phyloP scores from a whole-genome alignment of 2,329 filamentous ascomycete species.

The Pestalotiopsis sp. region DNA sequence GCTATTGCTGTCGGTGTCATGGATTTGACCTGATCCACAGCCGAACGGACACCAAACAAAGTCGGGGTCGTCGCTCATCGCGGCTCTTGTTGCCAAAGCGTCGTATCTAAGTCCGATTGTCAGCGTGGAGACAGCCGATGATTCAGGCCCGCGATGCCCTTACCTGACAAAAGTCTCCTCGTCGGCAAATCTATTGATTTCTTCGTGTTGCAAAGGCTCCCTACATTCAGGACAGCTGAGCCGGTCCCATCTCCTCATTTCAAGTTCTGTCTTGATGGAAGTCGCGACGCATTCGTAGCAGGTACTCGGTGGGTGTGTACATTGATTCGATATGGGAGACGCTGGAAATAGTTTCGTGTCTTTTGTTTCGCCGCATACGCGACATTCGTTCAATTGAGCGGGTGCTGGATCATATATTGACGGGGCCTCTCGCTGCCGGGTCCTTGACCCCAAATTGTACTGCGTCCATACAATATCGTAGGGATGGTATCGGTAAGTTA shows the following conservation, averaged over 20 bases:
- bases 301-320: slow-evolving; percentile 6
- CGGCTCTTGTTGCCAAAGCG: slow-evolving; percentile 3
- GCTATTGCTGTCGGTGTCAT: slow-evolving; percentile 27
- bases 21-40: slow-evolving; percentile 46
- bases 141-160: neutral
- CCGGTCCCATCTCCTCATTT: slow-evolving; percentile 7
- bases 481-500: too few species aligned
- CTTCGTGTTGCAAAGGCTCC: slow-evolving; percentile 5
- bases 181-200: slow-evolving; percentile 10
- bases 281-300: slow-evolving; percentile 10
- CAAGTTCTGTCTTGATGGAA: slow-evolving; percentile 10
- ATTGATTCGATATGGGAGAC: slow-evolving; percentile 3
- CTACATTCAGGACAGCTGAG: slow-evolving; percentile 10
- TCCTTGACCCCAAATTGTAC: too few species aligned
- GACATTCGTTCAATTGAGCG: neutral
- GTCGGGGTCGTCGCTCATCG: slow-evolving; percentile 21
- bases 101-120: slow-evolving; percentile 2
- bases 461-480: too few species aligned
- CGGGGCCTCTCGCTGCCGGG: too few species aligned
- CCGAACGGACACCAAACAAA: slow-evolving; percentile 43
- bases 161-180: slow-evolving; percentile 10
- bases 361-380: slow-evolving; percentile 9
- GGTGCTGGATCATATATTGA: too few species aligned
- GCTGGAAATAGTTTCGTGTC: slow-evolving; percentile 2
- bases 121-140: neutral